Evolutionary conservation across 345 rosid species (phyloP).

Genomic region (Melastoma malabathricum): DNA sequence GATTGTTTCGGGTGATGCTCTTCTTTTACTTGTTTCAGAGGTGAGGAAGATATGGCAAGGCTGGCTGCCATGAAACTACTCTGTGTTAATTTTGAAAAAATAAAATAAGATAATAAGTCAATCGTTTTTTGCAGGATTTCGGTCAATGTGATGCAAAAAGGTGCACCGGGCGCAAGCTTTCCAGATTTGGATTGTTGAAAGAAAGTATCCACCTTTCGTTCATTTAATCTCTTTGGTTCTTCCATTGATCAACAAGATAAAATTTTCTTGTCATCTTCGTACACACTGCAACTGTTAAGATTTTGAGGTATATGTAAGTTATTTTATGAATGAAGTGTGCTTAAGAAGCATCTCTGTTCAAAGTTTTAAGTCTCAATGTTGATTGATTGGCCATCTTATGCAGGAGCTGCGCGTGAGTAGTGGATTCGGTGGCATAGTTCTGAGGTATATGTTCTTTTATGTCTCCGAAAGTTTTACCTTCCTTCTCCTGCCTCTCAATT

Average conservation of each 20-base stretch:
- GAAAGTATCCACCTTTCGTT: slow-evolving; percentile 46
- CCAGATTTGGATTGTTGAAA: slow-evolving; percentile 80
- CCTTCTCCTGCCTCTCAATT: background rate
- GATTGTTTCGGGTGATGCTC: no score
- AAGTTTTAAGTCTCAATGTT: background rate
- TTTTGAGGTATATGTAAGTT: no score
- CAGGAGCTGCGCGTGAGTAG: slow-evolving; percentile 78
- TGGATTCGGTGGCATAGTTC: slow-evolving; percentile 78
- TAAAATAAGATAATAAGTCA: background rate
- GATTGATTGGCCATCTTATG: slow-evolving; percentile 12
- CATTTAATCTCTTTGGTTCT: slow-evolving; percentile 1
- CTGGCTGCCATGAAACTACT: no score
- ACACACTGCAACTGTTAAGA: no score
- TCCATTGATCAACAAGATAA: no score
- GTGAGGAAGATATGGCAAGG: no score
- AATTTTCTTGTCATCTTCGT: no score
- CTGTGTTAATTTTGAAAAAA: background rate
- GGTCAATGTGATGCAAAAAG: slow-evolving; percentile 94
- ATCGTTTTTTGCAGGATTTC: slow-evolving; percentile 42
- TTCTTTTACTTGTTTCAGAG: no score
- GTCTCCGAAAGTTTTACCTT: background rate
- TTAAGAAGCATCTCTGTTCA: no score
- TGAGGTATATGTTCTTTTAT: slow-evolving; percentile 38
- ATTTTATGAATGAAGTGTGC: no score
- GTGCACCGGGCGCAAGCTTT: slow-evolving; percentile 92